Base-by-base conservation (phyloP, 805 yeast genomes). In the Blastobotrys parvus region DNA sequence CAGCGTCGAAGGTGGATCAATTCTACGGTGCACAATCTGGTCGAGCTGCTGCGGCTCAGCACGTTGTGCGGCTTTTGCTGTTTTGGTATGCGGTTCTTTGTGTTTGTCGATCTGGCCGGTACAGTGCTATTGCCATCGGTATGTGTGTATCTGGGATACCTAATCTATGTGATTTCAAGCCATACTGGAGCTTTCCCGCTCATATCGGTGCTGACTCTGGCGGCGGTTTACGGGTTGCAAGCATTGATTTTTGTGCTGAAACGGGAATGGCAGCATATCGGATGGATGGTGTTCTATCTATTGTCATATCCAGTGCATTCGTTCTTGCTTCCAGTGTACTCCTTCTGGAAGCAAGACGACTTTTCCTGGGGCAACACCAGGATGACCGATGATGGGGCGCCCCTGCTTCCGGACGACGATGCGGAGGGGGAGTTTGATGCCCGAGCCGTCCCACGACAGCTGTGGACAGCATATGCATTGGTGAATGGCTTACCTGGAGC, bases 291-390 rank as follows among this genome's bases (percentile, higher is more conserved):
- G 45, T 72, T 77, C 43, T 77, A 77, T 53, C 57, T 77, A 39
- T 40, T 72, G 17, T 82, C 81, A 2, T 74, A 75, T 52, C 82
- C 82, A 8, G 61, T 77, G 47, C 78, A 80, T 69, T 76, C 78
- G 50, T 75, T 77, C 57, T 70, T 77, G 18, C 65, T 77, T 45
- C 82, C 82, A 3, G 61, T 69, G 35, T 77, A 76, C 58, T 71
- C 82, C 2, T 77, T 67, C 62, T 77, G 82, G 82, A 73, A 77
- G 51, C 76, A 75, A 64, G 82, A 77, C 53, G 75, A 77, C 57
- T 77, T 77, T 59, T 62, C 74, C 49, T 77, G 82, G 82, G 82
- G 82, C 53, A 78, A 75, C 48, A 77, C 82, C 7, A 71, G 82
- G 57, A 61, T 70, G 15, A 75, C 75, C 22, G 68, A 68, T 4